Base-by-base conservation (phyloP, 2,329 filamentous ascomycete species). In the Fusarium solani-melongenae region DNA sequence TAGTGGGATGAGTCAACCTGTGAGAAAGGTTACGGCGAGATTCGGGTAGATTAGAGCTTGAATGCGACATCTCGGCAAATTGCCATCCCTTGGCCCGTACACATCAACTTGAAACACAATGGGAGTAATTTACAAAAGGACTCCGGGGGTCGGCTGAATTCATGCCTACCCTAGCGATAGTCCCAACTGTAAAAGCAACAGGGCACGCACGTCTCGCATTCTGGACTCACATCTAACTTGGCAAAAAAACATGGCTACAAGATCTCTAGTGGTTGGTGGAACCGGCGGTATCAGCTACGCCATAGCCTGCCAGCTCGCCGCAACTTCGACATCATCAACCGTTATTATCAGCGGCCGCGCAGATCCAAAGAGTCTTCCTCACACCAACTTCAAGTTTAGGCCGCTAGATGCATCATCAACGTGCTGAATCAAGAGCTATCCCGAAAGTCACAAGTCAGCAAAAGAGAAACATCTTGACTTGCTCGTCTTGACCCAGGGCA, bases 401-500 rank as follows among this genome's bases (percentile, higher is more conserved):
- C 64, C 62, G 0, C 73, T 82, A 1, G 81, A 83, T 39, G 81
- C 81, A 5, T 78, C 80, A 0, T 81, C 78, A 0, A 82, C 82
- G 81, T 72, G 73, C 34, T 49, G 64, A 8, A 82, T 82, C 66
- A 82, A 82, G 65, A 29, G 64, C 17, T 82, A 81, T 63, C 77
- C 81, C 1, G 78, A 79, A 11, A 60, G 55, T 2, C 67, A 74
- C 71, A 82, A 78, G 31, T 57, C 38, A 12, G 62, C 20, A 14
- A 17, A 78, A n/a, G 76, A 78, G 39, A 75, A 74, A 24, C 77
- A 79, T 6, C 66, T 85, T 17, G 81, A 83, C 66, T 73, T 82
- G 2, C 82, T 85, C 1, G 76, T 85, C 62, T 74, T 84, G 63
- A 82, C 79, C 0, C 83, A 84, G 67, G 83, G 83, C 41, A 79